Conservation (phyloP, 345 rosid genomes). For the Citrus glauca region DNA sequence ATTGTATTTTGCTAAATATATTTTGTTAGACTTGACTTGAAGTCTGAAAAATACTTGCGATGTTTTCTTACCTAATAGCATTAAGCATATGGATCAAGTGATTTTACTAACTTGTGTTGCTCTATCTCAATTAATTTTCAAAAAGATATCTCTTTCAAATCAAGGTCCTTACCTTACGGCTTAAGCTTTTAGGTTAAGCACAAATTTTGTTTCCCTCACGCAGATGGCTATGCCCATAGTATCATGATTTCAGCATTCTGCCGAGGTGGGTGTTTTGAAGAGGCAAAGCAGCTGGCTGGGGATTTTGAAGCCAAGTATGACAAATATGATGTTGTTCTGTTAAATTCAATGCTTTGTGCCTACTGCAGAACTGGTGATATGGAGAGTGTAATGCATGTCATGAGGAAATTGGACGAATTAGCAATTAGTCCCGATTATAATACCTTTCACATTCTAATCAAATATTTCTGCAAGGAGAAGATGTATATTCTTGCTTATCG, state of each 20-base stretch:
- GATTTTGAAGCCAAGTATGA: slow-evolving; percentile 64
- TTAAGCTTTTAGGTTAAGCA: too few species aligned
- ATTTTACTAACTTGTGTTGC: neutral
- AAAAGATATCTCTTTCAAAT: neutral
- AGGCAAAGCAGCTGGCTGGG: slow-evolving; percentile 72
- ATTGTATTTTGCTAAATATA: neutral
- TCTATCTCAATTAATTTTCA: neutral
- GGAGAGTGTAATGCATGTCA: slow-evolving; percentile 72
- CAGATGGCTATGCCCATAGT: slow-evolving; percentile 94
- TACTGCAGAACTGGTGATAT: slow-evolving; percentile 91
- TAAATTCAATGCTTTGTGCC: slow-evolving; percentile 83
- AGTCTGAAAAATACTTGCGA: too few species aligned
- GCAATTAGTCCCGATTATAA: slow-evolving; percentile 67
- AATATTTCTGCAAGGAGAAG: slow-evolving; percentile 80
- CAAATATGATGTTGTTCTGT: slow-evolving; percentile 78
- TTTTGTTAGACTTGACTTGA: neutral
- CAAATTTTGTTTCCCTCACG: slow-evolving; percentile 10
- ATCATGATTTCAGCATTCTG: slow-evolving; percentile 91
- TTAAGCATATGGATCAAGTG: neutral
- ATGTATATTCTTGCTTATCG: slow-evolving; percentile 77
- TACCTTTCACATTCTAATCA: slow-evolving; percentile 74
- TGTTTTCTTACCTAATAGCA: neutral
- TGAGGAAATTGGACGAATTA: slow-evolving; percentile 87
- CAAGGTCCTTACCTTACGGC: too few species aligned
- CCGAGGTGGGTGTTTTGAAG: slow-evolving; percentile 65